Evolutionary conservation across 768 basidiomycete species (phyloP).

Genomic region (Amanita thiersii): DNA sequence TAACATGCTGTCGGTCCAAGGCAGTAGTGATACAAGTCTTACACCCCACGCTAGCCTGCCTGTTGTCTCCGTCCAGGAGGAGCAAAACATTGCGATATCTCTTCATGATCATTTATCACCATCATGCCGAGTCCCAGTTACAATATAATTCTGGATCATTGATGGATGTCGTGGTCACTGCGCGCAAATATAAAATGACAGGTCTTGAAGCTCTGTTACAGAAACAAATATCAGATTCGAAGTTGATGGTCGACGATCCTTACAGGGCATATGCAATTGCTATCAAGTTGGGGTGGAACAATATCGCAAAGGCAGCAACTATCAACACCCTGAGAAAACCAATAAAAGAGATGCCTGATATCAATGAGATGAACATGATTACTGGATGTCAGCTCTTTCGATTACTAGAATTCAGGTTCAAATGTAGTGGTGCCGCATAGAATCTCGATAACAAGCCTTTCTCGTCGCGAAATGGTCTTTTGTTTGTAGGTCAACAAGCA

Average conservation of each 20-base stretch:
- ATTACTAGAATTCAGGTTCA: constrained; percentile 1
- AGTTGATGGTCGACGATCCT: not conserved
- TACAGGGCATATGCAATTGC: not conserved
- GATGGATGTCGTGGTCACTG: not conserved
- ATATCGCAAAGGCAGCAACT: constrained; percentile 1
- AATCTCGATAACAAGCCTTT: not conserved
- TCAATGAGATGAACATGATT: not conserved
- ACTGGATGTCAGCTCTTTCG: not conserved
- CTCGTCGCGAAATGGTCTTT: no score
- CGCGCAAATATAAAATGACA: not conserved
- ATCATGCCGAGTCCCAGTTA: not conserved
- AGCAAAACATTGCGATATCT: not conserved
- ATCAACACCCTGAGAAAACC: constrained; percentile 2
- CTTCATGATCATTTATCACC: constrained; percentile 1
- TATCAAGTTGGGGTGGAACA: not conserved
- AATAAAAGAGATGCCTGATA: not conserved
- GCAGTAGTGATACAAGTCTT: not conserved
- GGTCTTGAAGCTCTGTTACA: not conserved
- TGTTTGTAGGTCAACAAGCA: no score
- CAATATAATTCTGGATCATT: no score
- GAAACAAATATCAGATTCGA: not conserved
- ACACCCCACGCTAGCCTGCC: no score
- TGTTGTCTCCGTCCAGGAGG: not conserved
- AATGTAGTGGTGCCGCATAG: constrained; percentile 2
- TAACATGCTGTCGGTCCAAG: constrained; percentile 21